Conservation (phyloP, 1,139 yeast species). For the Wickerhamomyces sp. region DNA sequence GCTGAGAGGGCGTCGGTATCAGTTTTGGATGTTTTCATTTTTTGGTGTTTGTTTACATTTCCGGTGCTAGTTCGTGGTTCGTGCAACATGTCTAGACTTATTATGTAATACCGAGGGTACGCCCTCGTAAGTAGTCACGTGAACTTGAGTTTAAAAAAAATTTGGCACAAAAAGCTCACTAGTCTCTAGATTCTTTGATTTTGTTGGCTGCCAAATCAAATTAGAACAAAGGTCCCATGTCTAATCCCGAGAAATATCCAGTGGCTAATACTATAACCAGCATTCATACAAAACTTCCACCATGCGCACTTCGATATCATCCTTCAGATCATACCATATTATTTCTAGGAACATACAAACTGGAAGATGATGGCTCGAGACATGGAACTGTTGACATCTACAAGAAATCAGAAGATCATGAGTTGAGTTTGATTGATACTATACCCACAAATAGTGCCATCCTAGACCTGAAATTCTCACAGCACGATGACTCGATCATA, state of each 20-base stretch:
- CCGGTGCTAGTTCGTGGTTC: background rate
- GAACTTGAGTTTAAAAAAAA: too few relatives aligned
- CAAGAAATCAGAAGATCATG: constrained; percentile 21
- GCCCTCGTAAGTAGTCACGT: background rate
- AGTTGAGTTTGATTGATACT: constrained; percentile 25
- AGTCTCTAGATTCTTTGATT: background rate
- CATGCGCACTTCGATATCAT: constrained; percentile 68
- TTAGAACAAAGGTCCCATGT: background rate
- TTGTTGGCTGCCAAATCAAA: background rate
- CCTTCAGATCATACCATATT: constrained; percentile 45
- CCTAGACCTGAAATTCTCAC: constrained; percentile 66
- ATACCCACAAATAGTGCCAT: constrained; percentile 56
- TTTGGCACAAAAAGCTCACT: background rate
- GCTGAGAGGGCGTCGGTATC: background rate
- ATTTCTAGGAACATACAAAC: constrained; percentile 73
- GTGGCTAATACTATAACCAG: constrained; percentile 23
- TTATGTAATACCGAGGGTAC: background rate
- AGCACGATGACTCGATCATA: constrained; percentile 43
- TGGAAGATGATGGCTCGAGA: constrained; percentile 55
- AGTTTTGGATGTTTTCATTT: background rate
- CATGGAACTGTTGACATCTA: constrained; percentile 74
- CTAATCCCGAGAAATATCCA: background rate
- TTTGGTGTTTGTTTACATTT: background rate
- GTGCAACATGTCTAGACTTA: background rate
- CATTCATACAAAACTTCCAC: constrained; percentile 53